phyloP scores from a whole-genome alignment of 805 yeast species.

The Komagataella pastoris region DNA sequence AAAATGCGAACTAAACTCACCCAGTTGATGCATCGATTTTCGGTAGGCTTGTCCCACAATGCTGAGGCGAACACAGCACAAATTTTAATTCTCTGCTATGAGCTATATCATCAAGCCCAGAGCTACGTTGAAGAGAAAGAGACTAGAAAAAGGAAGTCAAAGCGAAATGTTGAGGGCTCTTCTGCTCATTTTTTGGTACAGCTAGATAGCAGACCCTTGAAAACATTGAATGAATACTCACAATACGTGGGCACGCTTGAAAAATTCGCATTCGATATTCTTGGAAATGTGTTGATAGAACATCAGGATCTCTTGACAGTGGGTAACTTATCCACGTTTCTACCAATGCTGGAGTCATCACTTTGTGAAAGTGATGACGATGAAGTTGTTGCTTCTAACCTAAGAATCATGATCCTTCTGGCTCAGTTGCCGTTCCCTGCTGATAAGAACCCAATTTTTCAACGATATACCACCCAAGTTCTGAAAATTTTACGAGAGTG shows the following conservation, averaged over 20 bases:
- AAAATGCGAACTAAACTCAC: constrained; percentile 65
- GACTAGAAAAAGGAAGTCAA: constrained; percentile 18
- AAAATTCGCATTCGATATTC: constrained; percentile 62
- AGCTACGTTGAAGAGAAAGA: constrained; percentile 11
- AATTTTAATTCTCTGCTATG: constrained; percentile 59
- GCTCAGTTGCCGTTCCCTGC: constrained; percentile 50
- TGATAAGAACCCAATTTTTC: constrained; percentile 37
- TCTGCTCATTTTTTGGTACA: constrained; percentile 68
- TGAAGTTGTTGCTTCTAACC: constrained; percentile 55
- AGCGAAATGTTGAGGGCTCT: constrained; percentile 5
- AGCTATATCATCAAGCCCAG: constrained; percentile 46
- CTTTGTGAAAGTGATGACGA: constrained; percentile 51
- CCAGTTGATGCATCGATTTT: constrained; percentile 63
- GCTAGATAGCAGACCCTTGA: constrained; percentile 43
- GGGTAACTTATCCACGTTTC: constrained; percentile 52
- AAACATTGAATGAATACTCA: constrained; percentile 41
- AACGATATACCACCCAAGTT: constrained; percentile 45
- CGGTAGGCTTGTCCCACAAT: constrained; percentile 72
- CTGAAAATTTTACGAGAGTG: constrained; percentile 56
- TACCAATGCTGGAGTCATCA: constrained; percentile 56
- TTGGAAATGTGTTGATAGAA: constrained; percentile 57
- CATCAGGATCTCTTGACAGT: constrained; percentile 47
- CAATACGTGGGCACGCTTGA: constrained; percentile 51
- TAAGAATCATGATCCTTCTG: constrained; percentile 47
- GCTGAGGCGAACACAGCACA: constrained; percentile 40